These are phyloP conservation scores for Kodamaea derodonti DNA, from an alignment of 1,139 yeast genomes.

Conservation along the genomic window DNA sequence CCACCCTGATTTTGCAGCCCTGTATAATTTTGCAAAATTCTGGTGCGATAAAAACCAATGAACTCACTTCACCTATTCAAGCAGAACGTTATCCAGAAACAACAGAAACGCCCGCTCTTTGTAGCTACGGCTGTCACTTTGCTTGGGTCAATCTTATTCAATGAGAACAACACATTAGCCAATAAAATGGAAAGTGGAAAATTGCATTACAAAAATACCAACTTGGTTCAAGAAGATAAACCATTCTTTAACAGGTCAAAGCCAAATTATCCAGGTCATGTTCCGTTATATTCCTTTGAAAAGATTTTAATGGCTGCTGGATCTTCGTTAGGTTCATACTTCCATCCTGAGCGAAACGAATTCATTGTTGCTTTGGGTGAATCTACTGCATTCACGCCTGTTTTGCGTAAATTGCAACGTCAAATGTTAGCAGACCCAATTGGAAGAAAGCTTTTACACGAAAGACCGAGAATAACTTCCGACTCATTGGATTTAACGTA, in stretches of 20 bases:
- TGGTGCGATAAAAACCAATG: too few relatives aligned
- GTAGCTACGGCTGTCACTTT: constrained; percentile 17
- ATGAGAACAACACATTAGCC: constrained; percentile 51
- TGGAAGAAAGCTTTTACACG: constrained; percentile 76
- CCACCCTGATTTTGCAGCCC: too few relatives aligned
- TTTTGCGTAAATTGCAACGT: constrained; percentile 57
- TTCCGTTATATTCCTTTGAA: constrained; percentile 67
- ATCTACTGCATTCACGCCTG: constrained; percentile 73
- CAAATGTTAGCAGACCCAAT: constrained; percentile 72
- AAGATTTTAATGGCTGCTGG: constrained; percentile 61
- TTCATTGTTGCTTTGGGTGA: constrained; percentile 94
- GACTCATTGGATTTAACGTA: constrained; percentile 61
- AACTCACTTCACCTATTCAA: background rate
- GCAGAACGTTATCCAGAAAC: background rate
- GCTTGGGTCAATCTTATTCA: constrained; percentile 29
- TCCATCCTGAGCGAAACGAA: constrained; percentile 78
- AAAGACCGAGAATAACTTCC: constrained; percentile 80
- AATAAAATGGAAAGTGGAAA: constrained; percentile 56
- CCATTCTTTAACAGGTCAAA: constrained; percentile 36
- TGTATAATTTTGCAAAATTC: too few relatives aligned
- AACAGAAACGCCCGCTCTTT: constrained; percentile 6
- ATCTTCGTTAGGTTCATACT: constrained; percentile 77
- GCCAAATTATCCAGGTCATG: constrained; percentile 73
- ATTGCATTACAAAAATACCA: constrained; percentile 40
- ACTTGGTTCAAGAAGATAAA: constrained; percentile 21